Evolutionary conservation across 768 basidiomycete genomes (phyloP).

Genomic region (Gautieria morchelliformis): DNA sequence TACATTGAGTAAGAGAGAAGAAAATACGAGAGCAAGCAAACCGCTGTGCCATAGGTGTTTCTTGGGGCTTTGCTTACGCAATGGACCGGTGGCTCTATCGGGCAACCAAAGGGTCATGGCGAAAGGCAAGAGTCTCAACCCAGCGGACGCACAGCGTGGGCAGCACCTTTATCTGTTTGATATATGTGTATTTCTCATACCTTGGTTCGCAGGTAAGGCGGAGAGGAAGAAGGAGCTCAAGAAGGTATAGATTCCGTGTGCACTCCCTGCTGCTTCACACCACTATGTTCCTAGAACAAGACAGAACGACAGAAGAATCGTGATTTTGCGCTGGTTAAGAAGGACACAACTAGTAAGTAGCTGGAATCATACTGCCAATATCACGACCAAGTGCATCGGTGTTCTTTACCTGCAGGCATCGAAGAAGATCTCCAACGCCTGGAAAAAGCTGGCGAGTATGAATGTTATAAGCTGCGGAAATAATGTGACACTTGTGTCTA

Average conservation of each 20-base stretch:
- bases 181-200: slow-evolving; percentile 5
- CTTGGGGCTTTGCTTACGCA: no score
- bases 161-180: slow-evolving; percentile 13
- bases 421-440: slow-evolving; percentile 7
- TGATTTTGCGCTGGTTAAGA: slow-evolving; percentile 89
- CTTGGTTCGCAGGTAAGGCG: slow-evolving; percentile 59
- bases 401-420: background rate
- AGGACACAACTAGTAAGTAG: slow-evolving; percentile 69
- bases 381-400: background rate
- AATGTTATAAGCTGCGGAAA: slow-evolving; percentile 35
- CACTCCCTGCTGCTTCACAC: slow-evolving; percentile 14
- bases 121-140: slow-evolving; percentile 81
- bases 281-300: slow-evolving; percentile 70
- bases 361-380: background rate
- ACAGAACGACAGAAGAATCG: slow-evolving; percentile 67
- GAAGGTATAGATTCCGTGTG: slow-evolving; percentile 48
- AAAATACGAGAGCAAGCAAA: no score
- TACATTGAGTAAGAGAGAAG: no score
- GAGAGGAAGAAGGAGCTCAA: slow-evolving; percentile 92
- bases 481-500: slow-evolving; percentile 66
- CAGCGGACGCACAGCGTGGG: slow-evolving; percentile 89
- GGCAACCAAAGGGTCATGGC: slow-evolving; percentile 47
- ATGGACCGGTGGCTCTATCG: no score
- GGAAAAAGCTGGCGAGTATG: slow-evolving; percentile 8
- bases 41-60: no score